A percentile compares a stretch with the other conserved stretches of the same genome.
Conservation (phyloP, 2,329 filamentous ascomycete species). For the Aspergillus awamori region DNA sequence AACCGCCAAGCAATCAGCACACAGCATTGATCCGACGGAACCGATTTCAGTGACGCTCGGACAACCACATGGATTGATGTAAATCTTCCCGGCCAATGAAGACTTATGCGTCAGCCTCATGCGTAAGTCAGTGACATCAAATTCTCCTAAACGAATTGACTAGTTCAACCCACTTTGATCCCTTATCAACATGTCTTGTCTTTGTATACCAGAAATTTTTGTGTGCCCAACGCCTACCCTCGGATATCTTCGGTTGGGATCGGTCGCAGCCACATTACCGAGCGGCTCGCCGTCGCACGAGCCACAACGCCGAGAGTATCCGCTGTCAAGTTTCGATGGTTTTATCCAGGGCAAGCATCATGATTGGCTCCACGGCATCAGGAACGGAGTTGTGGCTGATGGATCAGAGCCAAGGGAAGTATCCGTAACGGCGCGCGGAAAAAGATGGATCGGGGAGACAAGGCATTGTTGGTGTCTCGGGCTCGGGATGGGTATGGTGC, state of each 20-base stretch:
- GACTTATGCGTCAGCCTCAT: not conserved
- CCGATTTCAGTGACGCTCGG: too few species aligned
- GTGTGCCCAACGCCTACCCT: not conserved
- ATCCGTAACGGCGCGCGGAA: not conserved
- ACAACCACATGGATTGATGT: not conserved
- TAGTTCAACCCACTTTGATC: too few species aligned
- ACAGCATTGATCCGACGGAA: too few species aligned
- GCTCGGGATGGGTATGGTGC: not conserved
- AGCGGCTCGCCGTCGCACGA: not conserved
- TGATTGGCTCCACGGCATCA: not conserved
- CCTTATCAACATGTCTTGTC: not conserved
- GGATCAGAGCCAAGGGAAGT: not conserved
- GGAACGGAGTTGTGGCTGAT: constrained; percentile 4
- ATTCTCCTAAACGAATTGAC: not conserved
- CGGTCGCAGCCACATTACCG: not conserved
- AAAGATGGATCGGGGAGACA: not conserved
- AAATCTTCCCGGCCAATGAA: not conserved
- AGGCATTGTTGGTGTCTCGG: not conserved
- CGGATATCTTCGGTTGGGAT: not conserved
- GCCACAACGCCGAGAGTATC: constrained; percentile 3
- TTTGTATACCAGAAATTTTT: constrained; percentile 2
- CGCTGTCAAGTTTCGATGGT: not conserved
- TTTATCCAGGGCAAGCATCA: not conserved
- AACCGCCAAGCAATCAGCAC: too few species aligned
- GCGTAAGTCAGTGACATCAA: not conserved